A percentile compares a stretch with the other conserved stretches of the same genome.
Evolutionary conservation across 257 asterid genomes (phyloP).

Genomic region (Solanum rostratum): DNA sequence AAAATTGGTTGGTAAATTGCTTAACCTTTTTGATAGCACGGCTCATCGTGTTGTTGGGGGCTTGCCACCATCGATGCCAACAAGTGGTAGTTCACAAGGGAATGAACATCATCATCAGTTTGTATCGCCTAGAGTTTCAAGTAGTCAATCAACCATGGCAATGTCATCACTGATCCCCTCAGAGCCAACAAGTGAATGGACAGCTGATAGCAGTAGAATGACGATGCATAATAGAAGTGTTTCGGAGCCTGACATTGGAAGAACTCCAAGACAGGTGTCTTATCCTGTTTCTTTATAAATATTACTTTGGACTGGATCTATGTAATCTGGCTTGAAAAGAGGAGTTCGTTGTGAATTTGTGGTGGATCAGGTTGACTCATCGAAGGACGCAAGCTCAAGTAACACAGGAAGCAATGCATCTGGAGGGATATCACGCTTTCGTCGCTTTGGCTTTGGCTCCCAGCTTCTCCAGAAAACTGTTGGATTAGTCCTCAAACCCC

Average conservation of each 20-base stretch:
- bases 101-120: constrained; percentile 40
- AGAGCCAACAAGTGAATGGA: constrained; percentile 58
- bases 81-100: constrained; percentile 37
- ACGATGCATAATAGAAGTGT: constrained; percentile 72
- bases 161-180: constrained; percentile 87
- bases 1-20: constrained; percentile 67
- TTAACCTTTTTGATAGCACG: constrained; percentile 68
- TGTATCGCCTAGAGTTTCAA: constrained; percentile 49
- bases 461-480: constrained; percentile 35
- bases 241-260: constrained; percentile 96
- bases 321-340: background rate
- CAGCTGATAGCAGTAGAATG: constrained; percentile 40
- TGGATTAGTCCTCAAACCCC: constrained; percentile 27
- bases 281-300: background rate
- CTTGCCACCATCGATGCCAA: constrained; percentile 50
- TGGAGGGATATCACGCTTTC: constrained; percentile 7
- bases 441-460: constrained; percentile 22
- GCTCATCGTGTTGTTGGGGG: constrained; percentile 84
- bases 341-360: background rate
- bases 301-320: background rate
- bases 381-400: constrained; percentile 49
- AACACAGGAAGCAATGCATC: constrained; percentile 39
- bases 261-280: constrained; percentile 88
- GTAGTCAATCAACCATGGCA: constrained; percentile 92
- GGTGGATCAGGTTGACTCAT: constrained; percentile 48